Evolutionary conservation across 2,329 filamentous ascomycete genomes (phyloP).

Genomic region (Davidsoniella australis): DNA sequence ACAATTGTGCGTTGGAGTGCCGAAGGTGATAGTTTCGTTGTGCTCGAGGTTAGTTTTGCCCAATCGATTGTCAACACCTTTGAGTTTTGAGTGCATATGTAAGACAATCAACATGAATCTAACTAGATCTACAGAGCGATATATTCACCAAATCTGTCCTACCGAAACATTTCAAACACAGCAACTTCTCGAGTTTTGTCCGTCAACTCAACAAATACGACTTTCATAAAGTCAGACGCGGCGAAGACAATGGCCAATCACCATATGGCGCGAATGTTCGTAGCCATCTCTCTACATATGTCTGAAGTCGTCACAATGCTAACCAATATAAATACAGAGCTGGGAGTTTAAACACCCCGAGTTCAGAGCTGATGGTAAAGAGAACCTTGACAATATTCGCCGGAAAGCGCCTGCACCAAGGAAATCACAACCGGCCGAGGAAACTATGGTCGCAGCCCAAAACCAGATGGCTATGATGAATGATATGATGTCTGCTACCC

Average conservation of each 20-base stretch:
- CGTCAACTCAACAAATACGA: conserved; percentile 94
- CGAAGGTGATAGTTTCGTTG: conserved; percentile 88
- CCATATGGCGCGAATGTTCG: conserved; percentile 64
- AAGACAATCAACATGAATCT: conserved; percentile 1
- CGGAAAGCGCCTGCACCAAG: conserved; percentile 85
- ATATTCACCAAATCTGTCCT: conserved; percentile 96
- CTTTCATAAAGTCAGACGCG: conserved; percentile 80
- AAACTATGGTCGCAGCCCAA: conserved; percentile 72
- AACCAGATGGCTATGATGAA: conserved; percentile 27
- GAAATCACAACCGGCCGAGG: conserved; percentile 49
- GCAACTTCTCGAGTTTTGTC: conserved; percentile 94
- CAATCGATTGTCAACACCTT: background rate
- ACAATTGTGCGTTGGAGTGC: conserved; percentile 92
- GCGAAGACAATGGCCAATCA: conserved; percentile 19
- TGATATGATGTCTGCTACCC: conserved; percentile 6
- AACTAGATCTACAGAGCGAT: conserved; percentile 50
- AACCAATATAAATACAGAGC: conserved; percentile 30
- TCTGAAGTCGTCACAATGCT: background rate
- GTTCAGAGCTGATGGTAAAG: conserved; percentile 89
- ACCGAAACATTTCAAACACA: conserved; percentile 97
- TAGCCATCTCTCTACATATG: conserved; percentile 15
- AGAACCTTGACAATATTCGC: conserved; percentile 89
- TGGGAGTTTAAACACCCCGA: conserved; percentile 98
- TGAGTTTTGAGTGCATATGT: conserved; percentile 6
- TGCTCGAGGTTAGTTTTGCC: conserved; percentile 58